Base-by-base conservation (phyloP, 441 rosid genomes). In the Euphorbia corollata region DNA sequence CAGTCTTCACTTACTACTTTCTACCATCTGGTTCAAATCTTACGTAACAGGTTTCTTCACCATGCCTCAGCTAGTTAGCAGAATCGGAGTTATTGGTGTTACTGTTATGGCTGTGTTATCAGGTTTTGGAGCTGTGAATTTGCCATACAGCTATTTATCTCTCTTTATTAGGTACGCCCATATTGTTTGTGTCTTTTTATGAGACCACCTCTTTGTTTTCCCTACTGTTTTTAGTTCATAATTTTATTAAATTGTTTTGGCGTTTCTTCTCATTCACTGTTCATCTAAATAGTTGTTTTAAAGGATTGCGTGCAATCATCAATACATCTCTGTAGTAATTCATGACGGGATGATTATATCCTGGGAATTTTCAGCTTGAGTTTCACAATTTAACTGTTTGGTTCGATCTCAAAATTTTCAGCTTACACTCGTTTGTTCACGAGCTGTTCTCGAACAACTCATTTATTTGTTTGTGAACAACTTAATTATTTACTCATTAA, bases 81-180 rank as follows among this genome's bases (percentile, higher is more conserved):
- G 97, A 84, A 95, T 95, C 66, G 99, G 98, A 62, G 99, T 95
- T 71, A 83, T 92, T 81, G 99, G 99, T 56, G 99, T 91, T 61
- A 91, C 97, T 63, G 96, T 95, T 67, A 90, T 92, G 99, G 98
- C 99, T 51, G 88, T 95, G 71, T 82, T 95, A 65, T 90, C 99
- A 38, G 99, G 99, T 68, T 95, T 95, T 85, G 98, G 98, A 70
- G 99, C 97, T 72, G 98, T 95, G 11, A 95, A 95, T 81, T 82
- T 95, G 75, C 99, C 99, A 36, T 90, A 90, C 84, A 95, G 99
- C 71, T 95, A 95, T 75, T 82, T 95, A 70, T 95, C 99, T 6
- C 98, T 95, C 71, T 95, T 95, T 81, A 92, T 95, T 65, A 88
- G 99, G 92, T 90, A 80, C 51, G 55, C 20, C 50, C 15, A 19